These are phyloP conservation scores for Dipteronia dyeriana DNA, from an alignment of 345 rosid genomes.

Conservation along the genomic window DNA sequence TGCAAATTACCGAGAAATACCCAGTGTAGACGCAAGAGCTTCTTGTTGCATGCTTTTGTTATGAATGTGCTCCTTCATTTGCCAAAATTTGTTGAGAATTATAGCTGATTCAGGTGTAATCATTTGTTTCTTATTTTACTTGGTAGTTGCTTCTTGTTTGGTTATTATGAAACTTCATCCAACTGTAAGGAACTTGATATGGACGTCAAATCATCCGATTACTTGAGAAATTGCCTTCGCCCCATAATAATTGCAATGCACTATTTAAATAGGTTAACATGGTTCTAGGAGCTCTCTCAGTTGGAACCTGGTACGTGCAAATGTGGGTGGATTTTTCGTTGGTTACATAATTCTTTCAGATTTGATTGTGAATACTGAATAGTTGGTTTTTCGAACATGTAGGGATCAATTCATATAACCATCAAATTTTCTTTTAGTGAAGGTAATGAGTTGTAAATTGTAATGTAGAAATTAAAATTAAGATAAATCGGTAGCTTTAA, in stretches of 20 bases:
- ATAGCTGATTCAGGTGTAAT: not conserved
- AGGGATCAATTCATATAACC: no score
- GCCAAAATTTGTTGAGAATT: slow-evolving; percentile 13
- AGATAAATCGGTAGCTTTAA: no score
- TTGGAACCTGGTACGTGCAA: no score
- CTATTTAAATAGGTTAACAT: no score
- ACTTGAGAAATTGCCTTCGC: not conserved
- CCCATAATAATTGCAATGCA: not conserved
- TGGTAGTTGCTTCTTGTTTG: not conserved
- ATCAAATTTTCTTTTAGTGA: no score
- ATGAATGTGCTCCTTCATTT: not conserved
- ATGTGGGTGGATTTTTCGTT: no score
- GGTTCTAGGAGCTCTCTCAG: no score
- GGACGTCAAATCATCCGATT: not conserved
- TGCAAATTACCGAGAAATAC: slow-evolving; percentile 9
- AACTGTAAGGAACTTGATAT: not conserved
- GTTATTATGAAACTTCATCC: not conserved
- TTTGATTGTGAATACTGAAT: no score
- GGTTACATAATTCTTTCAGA: no score
- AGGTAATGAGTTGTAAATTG: no score
- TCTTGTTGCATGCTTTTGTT: slow-evolving; percentile 14
- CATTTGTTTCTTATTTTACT: not conserved
- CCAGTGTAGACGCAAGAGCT: not conserved
- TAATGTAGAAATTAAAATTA: no score
- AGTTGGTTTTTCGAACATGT: no score